Evolutionary conservation across 1,139 yeast species (phyloP).

Genomic region (Lodderomyces theae): DNA sequence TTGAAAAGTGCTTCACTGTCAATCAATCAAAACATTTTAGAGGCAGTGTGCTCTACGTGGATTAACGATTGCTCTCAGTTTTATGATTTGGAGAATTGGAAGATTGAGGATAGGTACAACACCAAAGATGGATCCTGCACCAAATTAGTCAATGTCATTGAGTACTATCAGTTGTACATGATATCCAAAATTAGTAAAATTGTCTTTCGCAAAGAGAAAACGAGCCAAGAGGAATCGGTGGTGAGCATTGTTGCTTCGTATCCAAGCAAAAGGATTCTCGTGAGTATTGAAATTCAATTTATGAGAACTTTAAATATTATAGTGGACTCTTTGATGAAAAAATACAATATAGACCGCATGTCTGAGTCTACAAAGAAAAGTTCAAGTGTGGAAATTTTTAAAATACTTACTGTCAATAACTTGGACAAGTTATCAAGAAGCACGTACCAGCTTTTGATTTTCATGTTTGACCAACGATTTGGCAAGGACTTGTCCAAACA

Average conservation of each 20-base stretch:
- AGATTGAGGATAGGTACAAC: slow-evolving; percentile 20
- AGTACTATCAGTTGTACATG: slow-evolving; percentile 37
- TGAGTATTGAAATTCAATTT: slow-evolving; percentile 47
- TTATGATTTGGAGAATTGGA: slow-evolving; percentile 46
- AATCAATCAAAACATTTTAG: slow-evolving; percentile 40
- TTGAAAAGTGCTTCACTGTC: slow-evolving; percentile 32
- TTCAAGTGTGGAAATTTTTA: slow-evolving; percentile 30
- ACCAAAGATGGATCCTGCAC: slow-evolving; percentile 25
- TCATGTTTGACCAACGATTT: slow-evolving; percentile 34
- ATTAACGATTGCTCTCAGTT: slow-evolving; percentile 49
- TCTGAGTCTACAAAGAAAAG: slow-evolving; percentile 8
- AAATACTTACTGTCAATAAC: slow-evolving; percentile 47
- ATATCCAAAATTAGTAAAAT: slow-evolving; percentile 29
- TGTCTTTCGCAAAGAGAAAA: slow-evolving; percentile 16
- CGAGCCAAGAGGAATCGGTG: slow-evolving; percentile 15
- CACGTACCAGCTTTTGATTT: slow-evolving; percentile 34
- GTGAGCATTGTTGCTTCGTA: slow-evolving; percentile 33
- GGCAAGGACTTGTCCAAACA: slow-evolving; percentile 38
- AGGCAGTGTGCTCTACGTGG: slow-evolving; percentile 48
- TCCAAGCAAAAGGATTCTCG: slow-evolving; percentile 42
- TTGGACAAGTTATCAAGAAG: slow-evolving; percentile 36
- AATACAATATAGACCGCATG: slow-evolving; percentile 35
- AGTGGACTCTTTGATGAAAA: slow-evolving; percentile 44
- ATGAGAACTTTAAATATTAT: slow-evolving; percentile 45
- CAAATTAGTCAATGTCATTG: slow-evolving; percentile 35